Percentiles rank a stretch among this genome's conserved stretches.
phyloP scores from a whole-genome alignment of 202 grass and related monocot species.

The Panicum hallii region DNA sequence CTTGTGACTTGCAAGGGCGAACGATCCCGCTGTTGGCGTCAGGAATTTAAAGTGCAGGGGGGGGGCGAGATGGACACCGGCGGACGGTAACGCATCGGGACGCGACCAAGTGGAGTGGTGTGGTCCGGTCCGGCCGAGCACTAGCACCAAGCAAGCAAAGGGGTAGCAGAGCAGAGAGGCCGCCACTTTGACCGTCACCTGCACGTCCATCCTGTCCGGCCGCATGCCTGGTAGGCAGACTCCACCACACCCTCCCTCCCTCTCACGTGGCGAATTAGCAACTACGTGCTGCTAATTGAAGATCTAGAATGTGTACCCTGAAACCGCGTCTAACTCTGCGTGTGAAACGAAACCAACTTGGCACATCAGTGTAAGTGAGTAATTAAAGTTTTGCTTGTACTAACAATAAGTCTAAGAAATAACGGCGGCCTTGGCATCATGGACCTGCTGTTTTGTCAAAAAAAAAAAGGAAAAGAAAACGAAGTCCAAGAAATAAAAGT shows the following conservation, averaged over 20 bases:
- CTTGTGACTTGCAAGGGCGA: neutral
- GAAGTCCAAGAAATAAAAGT: neutral
- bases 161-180: too few species aligned
- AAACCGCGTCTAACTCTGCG: neutral
- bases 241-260: slow-evolving; percentile 20
- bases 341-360: slow-evolving; percentile 8
- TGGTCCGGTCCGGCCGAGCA: slow-evolving; percentile 15
- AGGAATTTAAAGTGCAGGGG: slow-evolving; percentile 4
- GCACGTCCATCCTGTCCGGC: slow-evolving; percentile 12
- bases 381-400: neutral
- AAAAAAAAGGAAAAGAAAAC: neutral
- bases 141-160: neutral
- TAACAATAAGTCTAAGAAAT: neutral
- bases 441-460: neutral
- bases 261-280: slow-evolving; percentile 23
- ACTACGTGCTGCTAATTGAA: neutral
- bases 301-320: slow-evolving; percentile 1
- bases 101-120: slow-evolving; percentile 38
- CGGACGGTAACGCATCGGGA: slow-evolving; percentile 34
- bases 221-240: slow-evolving; percentile 39
- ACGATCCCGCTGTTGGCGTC: slow-evolving; percentile 22
- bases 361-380: neutral
- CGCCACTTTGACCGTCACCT: slow-evolving; percentile 44
- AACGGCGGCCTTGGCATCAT: neutral
- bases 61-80: slow-evolving; percentile 34